phyloP scores from a whole-genome alignment of 805 yeast genomes.

The Pichia cabralensis region DNA sequence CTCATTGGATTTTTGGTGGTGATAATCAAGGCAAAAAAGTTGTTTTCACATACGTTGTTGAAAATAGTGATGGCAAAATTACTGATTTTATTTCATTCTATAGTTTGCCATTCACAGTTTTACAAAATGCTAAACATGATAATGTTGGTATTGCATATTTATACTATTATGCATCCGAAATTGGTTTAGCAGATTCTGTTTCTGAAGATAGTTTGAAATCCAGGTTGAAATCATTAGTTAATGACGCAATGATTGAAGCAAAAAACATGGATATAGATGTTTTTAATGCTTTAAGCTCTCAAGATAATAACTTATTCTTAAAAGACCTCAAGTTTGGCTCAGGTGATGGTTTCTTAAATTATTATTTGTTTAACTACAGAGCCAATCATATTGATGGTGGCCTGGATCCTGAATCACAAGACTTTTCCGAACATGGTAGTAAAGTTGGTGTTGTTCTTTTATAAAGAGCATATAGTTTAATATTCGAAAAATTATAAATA shows the following conservation, averaged over 20 bases:
- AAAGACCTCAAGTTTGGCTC: constrained; percentile 79
- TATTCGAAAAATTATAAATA: too few species aligned
- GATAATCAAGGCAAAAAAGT: constrained; percentile 34
- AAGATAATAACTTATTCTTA: constrained; percentile 79
- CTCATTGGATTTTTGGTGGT: constrained; percentile 72
- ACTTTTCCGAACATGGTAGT: constrained; percentile 36
- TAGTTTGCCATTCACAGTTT: constrained; percentile 76
- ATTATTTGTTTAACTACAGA: constrained; percentile 83
- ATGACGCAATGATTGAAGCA: constrained; percentile 70
- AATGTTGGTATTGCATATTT: constrained; percentile 79
- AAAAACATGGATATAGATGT: constrained; percentile 70
- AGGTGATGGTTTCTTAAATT: constrained; percentile 89
- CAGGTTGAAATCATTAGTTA: constrained; percentile 52
- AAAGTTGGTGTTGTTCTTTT: constrained; percentile 89
- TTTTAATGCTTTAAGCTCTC: constrained; percentile 84
- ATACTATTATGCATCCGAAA: constrained; percentile 79
- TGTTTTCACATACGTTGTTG: constrained; percentile 70
- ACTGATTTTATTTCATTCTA: constrained; percentile 90
- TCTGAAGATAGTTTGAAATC: constrained; percentile 30
- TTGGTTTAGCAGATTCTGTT: constrained; percentile 33
- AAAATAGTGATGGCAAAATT: constrained; percentile 45
- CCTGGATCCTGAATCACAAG: constrained; percentile 35
- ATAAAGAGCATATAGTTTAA: too few species aligned
- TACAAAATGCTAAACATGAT: constrained; percentile 51
- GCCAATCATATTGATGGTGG: constrained; percentile 82